Percentiles rank a stretch among this genome's conserved stretches.
Evolutionary conservation across 179 eudicot species (phyloP).

Genomic region (Kewa caespitosa): DNA sequence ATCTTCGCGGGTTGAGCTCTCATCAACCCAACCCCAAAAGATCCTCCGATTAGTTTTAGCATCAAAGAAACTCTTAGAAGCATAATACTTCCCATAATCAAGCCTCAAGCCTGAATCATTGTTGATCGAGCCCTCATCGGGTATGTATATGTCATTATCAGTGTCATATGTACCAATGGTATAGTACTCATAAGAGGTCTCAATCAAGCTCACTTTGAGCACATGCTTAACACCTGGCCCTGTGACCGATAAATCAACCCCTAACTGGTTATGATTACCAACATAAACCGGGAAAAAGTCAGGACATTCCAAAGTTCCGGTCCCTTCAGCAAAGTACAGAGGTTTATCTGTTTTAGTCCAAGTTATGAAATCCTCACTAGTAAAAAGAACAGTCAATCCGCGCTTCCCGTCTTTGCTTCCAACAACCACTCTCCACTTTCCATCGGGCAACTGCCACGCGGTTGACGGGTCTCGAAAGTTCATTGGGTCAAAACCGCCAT

Average conservation of each 20-base stretch:
- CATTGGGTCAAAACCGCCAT: slow-evolving; percentile 6
- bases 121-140: slow-evolving; percentile 33
- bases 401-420: slow-evolving; percentile 27
- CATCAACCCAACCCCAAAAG: slow-evolving; percentile 59
- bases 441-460: slow-evolving; percentile 34
- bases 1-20: slow-evolving; percentile 22
- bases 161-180: slow-evolving; percentile 46
- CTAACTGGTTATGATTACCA: slow-evolving; percentile 6
- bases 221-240: slow-evolving; percentile 38
- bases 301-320: slow-evolving; percentile 79
- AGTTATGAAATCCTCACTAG: slow-evolving; percentile 43
- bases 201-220: slow-evolving; percentile 44
- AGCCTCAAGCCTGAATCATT: slow-evolving; percentile 35
- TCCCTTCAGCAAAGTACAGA: slow-evolving; percentile 37
- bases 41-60: slow-evolving; percentile 39
- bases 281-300: slow-evolving; percentile 60
- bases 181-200: slow-evolving; percentile 36
- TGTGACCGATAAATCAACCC: slow-evolving; percentile 37
- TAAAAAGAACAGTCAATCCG: slow-evolving; percentile 46
- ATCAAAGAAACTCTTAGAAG: slow-evolving; percentile 67
- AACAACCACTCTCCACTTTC: slow-evolving; percentile 38
- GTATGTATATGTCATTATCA: slow-evolving; percentile 30
- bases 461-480: slow-evolving; percentile 37
- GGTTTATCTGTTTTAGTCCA: slow-evolving; percentile 54
- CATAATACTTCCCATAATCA: slow-evolving; percentile 57